Evolutionary conservation across 176 grass and related monocot genomes (phyloP).

Genomic region (Avena atlantica): DNA sequence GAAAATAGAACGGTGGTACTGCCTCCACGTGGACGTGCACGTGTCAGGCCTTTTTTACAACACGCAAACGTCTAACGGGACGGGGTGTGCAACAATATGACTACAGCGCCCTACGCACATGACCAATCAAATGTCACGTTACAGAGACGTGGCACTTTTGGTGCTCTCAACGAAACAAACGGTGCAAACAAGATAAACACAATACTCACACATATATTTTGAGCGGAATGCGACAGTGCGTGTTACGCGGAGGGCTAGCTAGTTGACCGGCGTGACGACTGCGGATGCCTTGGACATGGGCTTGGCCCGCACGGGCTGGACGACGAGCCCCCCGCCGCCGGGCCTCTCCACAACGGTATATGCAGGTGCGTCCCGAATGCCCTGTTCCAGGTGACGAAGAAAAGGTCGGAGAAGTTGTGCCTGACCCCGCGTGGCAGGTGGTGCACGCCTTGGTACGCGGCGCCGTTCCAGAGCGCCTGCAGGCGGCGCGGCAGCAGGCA

Average conservation of each 20-base stretch:
- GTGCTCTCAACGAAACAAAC: neutral
- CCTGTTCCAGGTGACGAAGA: constrained; percentile 39
- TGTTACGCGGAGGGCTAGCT: neutral
- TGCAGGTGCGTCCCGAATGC: neutral
- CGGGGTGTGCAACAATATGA: too few relatives aligned
- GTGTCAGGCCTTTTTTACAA: neutral
- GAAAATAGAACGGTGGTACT: neutral
- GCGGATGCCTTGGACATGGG: neutral
- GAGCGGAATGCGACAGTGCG: neutral
- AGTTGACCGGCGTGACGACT: neutral
- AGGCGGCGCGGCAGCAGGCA: neutral
- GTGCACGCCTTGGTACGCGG: constrained; percentile 20
- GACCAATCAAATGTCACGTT: neutral
- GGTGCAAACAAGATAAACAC: neutral
- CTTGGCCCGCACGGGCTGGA: constrained; percentile 5
- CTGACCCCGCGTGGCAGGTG: constrained; percentile 18
- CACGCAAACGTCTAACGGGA: neutral
- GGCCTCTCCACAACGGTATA: neutral
- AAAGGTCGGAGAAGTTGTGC: constrained; percentile 29
- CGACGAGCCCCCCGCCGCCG: neutral
- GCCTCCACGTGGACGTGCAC: neutral
- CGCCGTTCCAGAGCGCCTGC: constrained; percentile 13
- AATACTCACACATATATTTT: neutral
- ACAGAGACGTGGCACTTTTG: neutral
- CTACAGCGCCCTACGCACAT: neutral